Base-by-base conservation (phyloP, 2,329 filamentous ascomycete genomes). In the Xylaria sp. region DNA sequence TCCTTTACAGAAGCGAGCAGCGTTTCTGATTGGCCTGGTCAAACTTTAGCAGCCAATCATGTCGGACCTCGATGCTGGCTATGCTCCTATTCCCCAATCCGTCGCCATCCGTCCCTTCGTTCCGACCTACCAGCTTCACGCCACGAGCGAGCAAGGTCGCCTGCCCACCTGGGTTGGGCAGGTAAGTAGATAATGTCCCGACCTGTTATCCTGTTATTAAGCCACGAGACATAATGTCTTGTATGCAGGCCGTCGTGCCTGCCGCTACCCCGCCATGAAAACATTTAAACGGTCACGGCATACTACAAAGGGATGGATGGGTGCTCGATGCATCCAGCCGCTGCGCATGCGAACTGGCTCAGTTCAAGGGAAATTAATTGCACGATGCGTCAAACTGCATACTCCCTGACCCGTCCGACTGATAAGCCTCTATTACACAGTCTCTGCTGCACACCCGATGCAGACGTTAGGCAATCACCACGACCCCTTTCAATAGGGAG, bases 1-100 rank as follows among this genome's bases (percentile, higher is more conserved):
- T 36, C 67, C 65, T 68, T 64, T 66, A 70, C 70, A 70, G 67
- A 72, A 70, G 67, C 70, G 68, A 72, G 65, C 49, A 40, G 53
- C 59, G 20, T 6, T 20, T 36, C 20, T 66, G 40, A 71, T 71
- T 69, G 69, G 69, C 48, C n/a, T 20, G 46, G 15, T n/a, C 20
- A 15, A n/a, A 1, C 28, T 6, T n/a, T n/a, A 60, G 56, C 17
- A 15, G 46, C 66, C 66, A 69, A 71, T 69, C 40, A 51, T 49
- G 42, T n/a, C 38, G 9, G 48, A 42, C 28, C 13, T 23, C 1
- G 57, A 59, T 33, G 36, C 26, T 38, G 33, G 54, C 31, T 36
- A n/a, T 13, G 51, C 31, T 20, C 9, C 17, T 20, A 20, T 33
- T 33, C 15, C 49, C 49, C 28, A 54, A 33, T 54, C 28, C 53